A percentile compares a stretch with the other conserved stretches of the same genome.
These are phyloP conservation scores for Naganishia vishniacii DNA, from an alignment of 768 basidiomycete genomes.

Conservation along the genomic window DNA sequence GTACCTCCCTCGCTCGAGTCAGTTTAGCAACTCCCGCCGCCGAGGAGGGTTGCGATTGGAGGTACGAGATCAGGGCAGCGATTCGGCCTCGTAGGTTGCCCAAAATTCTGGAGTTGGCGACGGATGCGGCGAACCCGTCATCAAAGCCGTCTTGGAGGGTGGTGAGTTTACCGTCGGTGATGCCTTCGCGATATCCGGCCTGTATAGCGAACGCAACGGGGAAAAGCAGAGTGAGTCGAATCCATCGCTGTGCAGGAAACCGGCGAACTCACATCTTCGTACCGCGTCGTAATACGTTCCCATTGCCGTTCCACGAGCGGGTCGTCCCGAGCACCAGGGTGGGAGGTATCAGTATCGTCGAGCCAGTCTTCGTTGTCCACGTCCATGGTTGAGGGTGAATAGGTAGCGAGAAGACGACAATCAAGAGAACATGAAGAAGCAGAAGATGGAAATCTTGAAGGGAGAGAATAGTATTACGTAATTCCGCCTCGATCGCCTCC, in stretches of 20 bases:
- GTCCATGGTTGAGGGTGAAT: background rate
- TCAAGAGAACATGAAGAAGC: background rate
- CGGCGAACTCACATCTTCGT: slow-evolving; percentile 41
- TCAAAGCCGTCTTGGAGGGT: slow-evolving; percentile 88
- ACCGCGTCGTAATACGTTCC: slow-evolving; percentile 37
- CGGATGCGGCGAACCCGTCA: slow-evolving; percentile 60
- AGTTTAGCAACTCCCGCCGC: background rate
- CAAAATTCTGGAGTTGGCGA: slow-evolving; percentile 67
- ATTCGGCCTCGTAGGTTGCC: slow-evolving; percentile 70
- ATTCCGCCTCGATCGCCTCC: slow-evolving; percentile 1
- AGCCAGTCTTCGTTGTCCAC: slow-evolving; percentile 43
- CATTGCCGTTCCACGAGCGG: slow-evolving; percentile 43
- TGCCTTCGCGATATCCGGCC: slow-evolving; percentile 96
- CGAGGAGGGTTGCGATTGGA: background rate
- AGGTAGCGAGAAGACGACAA: too few species aligned
- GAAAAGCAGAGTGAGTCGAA: too few species aligned
- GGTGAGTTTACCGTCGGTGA: slow-evolving; percentile 81
- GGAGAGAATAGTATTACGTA: background rate
- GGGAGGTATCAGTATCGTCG: slow-evolving; percentile 1
- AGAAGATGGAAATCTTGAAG: background rate
- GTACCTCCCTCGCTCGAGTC: background rate
- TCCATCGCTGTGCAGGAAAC: background rate
- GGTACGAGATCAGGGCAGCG: slow-evolving; percentile 55
- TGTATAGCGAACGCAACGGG: too few species aligned
- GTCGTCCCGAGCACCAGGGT: slow-evolving; percentile 32